Evolutionary conservation across 1,139 yeast species (phyloP), one percentile per base, ranked within the genome.

Genomic region (Nakaseomyces delphensis): DNA sequence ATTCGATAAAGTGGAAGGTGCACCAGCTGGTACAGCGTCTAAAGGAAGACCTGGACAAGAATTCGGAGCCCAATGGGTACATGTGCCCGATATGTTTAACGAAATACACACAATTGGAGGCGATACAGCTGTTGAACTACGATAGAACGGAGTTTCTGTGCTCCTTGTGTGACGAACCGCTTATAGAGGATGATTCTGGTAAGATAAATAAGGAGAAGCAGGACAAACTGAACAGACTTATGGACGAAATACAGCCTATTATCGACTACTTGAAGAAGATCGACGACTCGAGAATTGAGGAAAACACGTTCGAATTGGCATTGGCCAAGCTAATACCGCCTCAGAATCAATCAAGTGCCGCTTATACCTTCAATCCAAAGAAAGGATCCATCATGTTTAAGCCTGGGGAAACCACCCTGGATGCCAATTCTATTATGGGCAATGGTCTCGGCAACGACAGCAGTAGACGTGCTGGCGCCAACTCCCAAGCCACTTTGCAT

Each of bases 1-100:
- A 91, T 65, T 79, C 96, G 13, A 79, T 91, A 59, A 91, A 93
- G 64, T 93, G 96, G 97, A 87, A 89, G 59, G 85, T 91, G 48
- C 96, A 91, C 60, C 76, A 84, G 36, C 73, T 93, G 33, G 97
- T 86, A 11, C 81, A 79, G 52, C 65, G 71, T 45, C 70, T 89
- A 45, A 85, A 85, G 59, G 85, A 83, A 50, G 95, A 87, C 57
- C 75, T 91, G 68, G 80, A 77, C 30, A 77, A 76, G 51, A 85
- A 82, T 55, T 82, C 91, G 18, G 91, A 86, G 51, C 95, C 97
- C 1, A 95, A 89, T 56, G 98, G 97, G 1, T 91, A 84, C 59
- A 73, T 84, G 41, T 91, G 99, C 62, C 91, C 95, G 3, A 68
- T 83, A 37, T 91, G 99, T 65, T 76, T 77, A 38, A 76, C 83